Conservation (phyloP, 148 eudicot species). For the Vaccinium vitisidaea region DNA sequence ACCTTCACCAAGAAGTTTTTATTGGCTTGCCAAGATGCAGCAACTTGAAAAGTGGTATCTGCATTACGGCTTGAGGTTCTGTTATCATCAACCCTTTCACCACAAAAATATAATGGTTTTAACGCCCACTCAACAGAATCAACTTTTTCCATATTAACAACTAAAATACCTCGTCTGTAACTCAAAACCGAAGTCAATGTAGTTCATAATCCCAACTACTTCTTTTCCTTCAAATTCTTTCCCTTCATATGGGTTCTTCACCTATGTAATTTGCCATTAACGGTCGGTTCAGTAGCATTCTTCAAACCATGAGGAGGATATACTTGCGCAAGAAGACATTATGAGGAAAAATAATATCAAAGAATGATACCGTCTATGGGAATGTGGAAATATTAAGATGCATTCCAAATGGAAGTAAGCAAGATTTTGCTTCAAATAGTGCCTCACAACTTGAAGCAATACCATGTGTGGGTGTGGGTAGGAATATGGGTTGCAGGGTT, state of each 20-base stretch:
- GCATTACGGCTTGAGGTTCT: slow-evolving; percentile 41
- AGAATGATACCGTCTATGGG: background rate
- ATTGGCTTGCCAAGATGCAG: slow-evolving; percentile 98
- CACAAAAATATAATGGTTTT: slow-evolving; percentile 13
- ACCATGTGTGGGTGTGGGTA: background rate
- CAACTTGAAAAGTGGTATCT: slow-evolving; percentile 86
- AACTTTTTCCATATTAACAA: background rate
- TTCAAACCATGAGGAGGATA: background rate
- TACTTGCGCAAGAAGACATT: background rate
- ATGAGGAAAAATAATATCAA: background rate
- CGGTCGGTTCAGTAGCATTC: slow-evolving; percentile 10
- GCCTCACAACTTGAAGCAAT: background rate
- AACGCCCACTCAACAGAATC: background rate
- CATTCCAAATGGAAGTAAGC: background rate
- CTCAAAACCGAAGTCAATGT: slow-evolving; percentile 91
- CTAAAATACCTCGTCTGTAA: slow-evolving; percentile 65
- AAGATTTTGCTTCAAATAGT: background rate
- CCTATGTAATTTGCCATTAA: slow-evolving; percentile 39
- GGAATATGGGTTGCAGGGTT: background rate
- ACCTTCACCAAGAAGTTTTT: slow-evolving; percentile 70
- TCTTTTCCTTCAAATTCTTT: slow-evolving; percentile 57
- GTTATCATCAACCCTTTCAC: slow-evolving; percentile 56
- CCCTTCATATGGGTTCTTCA: slow-evolving; percentile 52
- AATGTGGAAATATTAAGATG: slow-evolving; percentile 1
- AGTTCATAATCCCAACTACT: slow-evolving; percentile 90